Evolutionary conservation across 495 filamentous ascomycete genomes (phyloP).

Genomic region (Xylaria castorea): DNA sequence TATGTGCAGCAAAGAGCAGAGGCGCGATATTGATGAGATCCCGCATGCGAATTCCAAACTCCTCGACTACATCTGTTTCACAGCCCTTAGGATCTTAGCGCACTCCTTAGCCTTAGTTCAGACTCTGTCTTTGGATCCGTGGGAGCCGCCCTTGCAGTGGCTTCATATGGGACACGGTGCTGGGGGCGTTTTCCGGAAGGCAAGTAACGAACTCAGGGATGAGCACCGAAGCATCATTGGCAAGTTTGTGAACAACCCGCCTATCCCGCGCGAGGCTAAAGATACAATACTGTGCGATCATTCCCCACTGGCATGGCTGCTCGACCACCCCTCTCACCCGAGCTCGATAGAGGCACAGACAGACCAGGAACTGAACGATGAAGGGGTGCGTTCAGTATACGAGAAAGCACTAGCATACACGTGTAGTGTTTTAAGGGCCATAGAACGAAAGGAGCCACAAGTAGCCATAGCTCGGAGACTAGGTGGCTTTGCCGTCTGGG

Average conservation of each 20-base stretch:
- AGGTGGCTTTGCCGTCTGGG: constrained; percentile 45
- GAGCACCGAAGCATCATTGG: constrained; percentile 30
- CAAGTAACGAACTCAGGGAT: constrained; percentile 29
- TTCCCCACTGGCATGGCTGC: constrained; percentile 41
- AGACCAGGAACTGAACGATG: constrained; percentile 41
- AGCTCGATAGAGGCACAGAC: constrained; percentile 33
- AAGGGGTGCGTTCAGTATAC: constrained; percentile 41
- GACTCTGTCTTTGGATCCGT: constrained; percentile 39
- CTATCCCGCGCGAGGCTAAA: constrained; percentile 34
- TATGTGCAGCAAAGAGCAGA: constrained; percentile 40
- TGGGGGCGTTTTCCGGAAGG: constrained; percentile 36
- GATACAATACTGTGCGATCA: constrained; percentile 36
- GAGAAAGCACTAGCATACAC: constrained; percentile 42
- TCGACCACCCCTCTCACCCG: constrained; percentile 35
- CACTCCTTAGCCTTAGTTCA: constrained; percentile 44
- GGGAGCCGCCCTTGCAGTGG: constrained; percentile 46
- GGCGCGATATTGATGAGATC: constrained; percentile 36
- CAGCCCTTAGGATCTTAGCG: constrained; percentile 38
- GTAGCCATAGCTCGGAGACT: constrained; percentile 45
- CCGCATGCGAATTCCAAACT: constrained; percentile 27
- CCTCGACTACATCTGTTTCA: constrained; percentile 41
- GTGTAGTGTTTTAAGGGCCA: constrained; percentile 41
- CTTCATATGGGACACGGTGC: constrained; percentile 42
- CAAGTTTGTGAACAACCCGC: constrained; percentile 35
- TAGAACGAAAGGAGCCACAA: constrained; percentile 36